Evolutionary conservation across 2,329 filamentous ascomycete species (phyloP).

Genomic region (Aspergillus bombycis): DNA sequence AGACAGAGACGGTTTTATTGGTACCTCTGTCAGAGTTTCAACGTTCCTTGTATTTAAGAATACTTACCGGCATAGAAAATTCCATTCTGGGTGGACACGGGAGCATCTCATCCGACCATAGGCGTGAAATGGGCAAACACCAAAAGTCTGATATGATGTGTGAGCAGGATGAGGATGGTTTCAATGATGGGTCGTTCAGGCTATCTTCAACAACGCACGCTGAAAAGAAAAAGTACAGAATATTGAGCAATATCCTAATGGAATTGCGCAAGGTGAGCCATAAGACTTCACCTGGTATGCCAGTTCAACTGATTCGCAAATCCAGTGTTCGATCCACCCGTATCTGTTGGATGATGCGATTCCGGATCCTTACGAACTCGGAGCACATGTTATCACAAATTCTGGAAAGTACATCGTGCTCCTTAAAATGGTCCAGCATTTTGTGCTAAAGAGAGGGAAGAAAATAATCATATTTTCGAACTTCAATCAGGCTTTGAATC

Average conservation of each 20-base stretch:
- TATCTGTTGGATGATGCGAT: slow-evolving; percentile 53
- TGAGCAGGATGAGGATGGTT: not conserved
- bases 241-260: slow-evolving; percentile 54
- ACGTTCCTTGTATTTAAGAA: slow-evolving; percentile 59
- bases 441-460: slow-evolving; percentile 25
- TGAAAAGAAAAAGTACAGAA: slow-evolving; percentile 34
- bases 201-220: not conserved
- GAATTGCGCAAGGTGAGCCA: slow-evolving; percentile 53
- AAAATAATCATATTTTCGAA: slow-evolving; percentile 62
- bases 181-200: not conserved
- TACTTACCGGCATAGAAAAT: slow-evolving; percentile 59
- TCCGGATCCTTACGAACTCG: slow-evolving; percentile 47
- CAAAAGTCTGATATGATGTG: not conserved
- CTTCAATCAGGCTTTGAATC: slow-evolving; percentile 56
- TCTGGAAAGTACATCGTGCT: slow-evolving; percentile 62
- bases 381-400: slow-evolving; percentile 52
- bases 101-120: not conserved
- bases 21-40: slow-evolving; percentile 63
- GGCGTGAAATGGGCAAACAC: too few relatives aligned
- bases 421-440: slow-evolving; percentile 44
- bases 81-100: slow-evolving; percentile 43
- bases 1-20: slow-evolving; percentile 60
- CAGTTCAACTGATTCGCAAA: not conserved
- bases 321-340: slow-evolving; percentile 55
- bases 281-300: not conserved